Evolutionary conservation across 1,284 basidiomycete species (phyloP).

Genomic region (Sparassis latifolia): DNA sequence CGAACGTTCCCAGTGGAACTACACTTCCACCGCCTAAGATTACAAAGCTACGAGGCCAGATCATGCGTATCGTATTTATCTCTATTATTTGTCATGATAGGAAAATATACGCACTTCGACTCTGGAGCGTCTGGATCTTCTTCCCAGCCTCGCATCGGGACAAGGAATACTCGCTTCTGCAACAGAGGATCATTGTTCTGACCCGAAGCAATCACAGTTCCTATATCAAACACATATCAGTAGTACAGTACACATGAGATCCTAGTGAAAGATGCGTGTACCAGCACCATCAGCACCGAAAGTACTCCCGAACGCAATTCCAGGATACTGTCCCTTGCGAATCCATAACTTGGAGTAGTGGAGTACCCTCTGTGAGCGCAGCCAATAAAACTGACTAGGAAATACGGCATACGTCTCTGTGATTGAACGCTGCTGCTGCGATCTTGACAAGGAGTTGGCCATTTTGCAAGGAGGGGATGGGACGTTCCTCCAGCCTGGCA

Average conservation of each 20-base stretch:
- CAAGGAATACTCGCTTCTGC: constrained; percentile 66
- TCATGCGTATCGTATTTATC: too few species aligned
- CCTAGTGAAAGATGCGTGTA: constrained; percentile 20
- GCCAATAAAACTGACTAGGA: not conserved
- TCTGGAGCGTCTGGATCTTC: constrained; percentile 56
- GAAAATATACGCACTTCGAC: constrained; percentile 18
- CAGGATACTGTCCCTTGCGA: constrained; percentile 64
- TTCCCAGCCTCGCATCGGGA: constrained; percentile 74
- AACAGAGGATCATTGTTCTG: constrained; percentile 50
- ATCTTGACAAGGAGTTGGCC: constrained; percentile 64
- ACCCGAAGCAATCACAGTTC: constrained; percentile 53
- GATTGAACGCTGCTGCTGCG: constrained; percentile 71
- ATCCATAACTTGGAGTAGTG: constrained; percentile 57
- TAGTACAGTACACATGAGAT: not conserved
- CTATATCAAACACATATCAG: constrained; percentile 26
- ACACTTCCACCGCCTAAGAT: constrained; percentile 51
- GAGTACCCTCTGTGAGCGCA: not conserved
- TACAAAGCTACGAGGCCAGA: constrained; percentile 35
- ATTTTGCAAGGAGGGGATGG: constrained; percentile 41
- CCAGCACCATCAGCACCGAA: constrained; percentile 76
- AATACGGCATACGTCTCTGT: constrained; percentile 57
- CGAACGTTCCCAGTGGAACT: constrained; percentile 64
- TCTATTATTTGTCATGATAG: too few species aligned
- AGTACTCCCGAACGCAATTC: constrained; percentile 50
- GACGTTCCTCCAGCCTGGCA: constrained; percentile 41